Conservation (phyloP, 257 asterid genomes). For the Lycium barbarum region DNA sequence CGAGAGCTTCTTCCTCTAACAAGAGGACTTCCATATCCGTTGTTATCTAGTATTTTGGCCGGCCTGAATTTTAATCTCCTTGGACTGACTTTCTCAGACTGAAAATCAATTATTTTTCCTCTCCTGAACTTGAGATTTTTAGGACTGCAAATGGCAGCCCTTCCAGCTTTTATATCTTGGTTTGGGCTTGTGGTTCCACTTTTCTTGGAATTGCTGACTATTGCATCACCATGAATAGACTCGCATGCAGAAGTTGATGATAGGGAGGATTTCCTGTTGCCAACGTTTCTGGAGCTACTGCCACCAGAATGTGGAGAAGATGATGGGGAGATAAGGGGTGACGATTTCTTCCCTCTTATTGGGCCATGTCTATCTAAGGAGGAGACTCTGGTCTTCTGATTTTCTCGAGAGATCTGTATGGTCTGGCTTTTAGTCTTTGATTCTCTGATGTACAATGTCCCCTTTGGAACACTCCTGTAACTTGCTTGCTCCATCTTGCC, state of each 20-base stretch:
- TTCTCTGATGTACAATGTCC: conserved; percentile 12
- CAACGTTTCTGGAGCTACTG: conserved; percentile 19
- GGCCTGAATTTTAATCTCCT: conserved; percentile 26
- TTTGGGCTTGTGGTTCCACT: conserved; percentile 19
- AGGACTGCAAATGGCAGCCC: conserved; percentile 9
- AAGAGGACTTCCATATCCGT: neutral
- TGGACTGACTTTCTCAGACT: conserved; percentile 20
- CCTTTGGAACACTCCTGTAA: conserved; percentile 18
- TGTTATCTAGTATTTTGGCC: conserved; percentile 21
- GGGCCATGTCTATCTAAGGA: conserved; percentile 19
- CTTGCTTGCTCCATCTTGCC: conserved; percentile 14
- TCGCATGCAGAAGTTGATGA: conserved; percentile 24
- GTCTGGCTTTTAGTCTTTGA: conserved; percentile 21
- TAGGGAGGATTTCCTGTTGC: conserved; percentile 26
- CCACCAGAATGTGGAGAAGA: conserved; percentile 7
- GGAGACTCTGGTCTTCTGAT: neutral
- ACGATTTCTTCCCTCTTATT: neutral
- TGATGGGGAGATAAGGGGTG: neutral
- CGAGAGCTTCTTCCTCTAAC: conserved; percentile 20
- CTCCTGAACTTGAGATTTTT: conserved; percentile 29
- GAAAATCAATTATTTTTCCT: conserved; percentile 13
- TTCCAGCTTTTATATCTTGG: conserved; percentile 18
- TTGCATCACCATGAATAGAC: conserved; percentile 6
- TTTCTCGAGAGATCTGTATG: neutral
- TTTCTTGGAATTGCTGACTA: conserved; percentile 1